Conservation (phyloP, 2,329 filamentous ascomycete genomes). For the Xylaria sp. region DNA sequence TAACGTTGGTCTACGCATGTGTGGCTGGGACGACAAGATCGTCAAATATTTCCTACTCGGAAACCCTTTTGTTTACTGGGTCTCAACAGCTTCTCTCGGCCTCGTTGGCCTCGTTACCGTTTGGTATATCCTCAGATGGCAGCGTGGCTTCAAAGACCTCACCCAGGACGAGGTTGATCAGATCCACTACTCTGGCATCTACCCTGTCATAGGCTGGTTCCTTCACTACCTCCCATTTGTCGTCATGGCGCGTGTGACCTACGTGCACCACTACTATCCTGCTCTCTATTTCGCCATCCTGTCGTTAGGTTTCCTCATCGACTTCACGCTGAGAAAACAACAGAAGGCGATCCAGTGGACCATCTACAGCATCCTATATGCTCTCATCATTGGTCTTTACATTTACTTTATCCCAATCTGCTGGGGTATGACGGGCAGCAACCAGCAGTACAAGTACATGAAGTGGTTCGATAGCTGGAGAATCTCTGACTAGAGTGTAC, state of each 20-base stretch:
- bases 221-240: slow-evolving; percentile 96
- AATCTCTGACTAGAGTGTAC: slow-evolving; percentile 66
- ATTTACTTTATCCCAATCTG: slow-evolving; percentile 90
- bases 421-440: slow-evolving; percentile 91
- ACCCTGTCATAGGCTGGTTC: slow-evolving; percentile 92
- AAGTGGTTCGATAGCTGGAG: slow-evolving; percentile 93
- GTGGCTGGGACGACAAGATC: slow-evolving; percentile 93
- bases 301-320: slow-evolving; percentile 82
- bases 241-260: slow-evolving; percentile 97
- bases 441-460: slow-evolving; percentile 85
- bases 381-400: slow-evolving; percentile 78
- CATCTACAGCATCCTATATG: slow-evolving; percentile 78
- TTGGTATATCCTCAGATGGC: slow-evolving; percentile 94
- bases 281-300: slow-evolving; percentile 97
- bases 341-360: slow-evolving; percentile 67
- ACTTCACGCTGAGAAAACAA: slow-evolving; percentile 78
- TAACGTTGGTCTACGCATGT: slow-evolving; percentile 96
- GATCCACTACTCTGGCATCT: slow-evolving; percentile 91
- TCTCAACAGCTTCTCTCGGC: slow-evolving; percentile 78
- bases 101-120: slow-evolving; percentile 73
- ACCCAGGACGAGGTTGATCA: slow-evolving; percentile 82
- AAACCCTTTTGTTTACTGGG: slow-evolving; percentile 97
- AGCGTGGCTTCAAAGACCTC: slow-evolving; percentile 89
- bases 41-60: slow-evolving; percentile 99
- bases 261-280: slow-evolving; percentile 99